phyloP scores from a whole-genome alignment of 768 basidiomycete genomes.

The Pholiota conissans region DNA sequence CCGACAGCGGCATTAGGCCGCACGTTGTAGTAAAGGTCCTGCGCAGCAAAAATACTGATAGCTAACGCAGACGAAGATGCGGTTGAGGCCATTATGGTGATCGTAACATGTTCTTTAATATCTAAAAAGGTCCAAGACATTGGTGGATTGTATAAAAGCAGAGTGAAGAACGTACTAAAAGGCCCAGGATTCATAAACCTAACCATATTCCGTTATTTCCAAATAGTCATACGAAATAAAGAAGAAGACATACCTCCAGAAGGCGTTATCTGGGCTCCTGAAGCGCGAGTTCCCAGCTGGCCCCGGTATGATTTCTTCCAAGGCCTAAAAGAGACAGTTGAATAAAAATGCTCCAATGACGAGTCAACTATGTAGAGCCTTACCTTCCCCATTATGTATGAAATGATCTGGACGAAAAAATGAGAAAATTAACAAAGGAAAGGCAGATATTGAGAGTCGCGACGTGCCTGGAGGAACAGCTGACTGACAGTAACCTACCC shows the following conservation, averaged over 20 bases:
- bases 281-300: constrained; percentile 28
- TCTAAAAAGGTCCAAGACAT: constrained; percentile 24
- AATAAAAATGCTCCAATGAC: no score
- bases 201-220: neutral
- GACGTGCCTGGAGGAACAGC: constrained; percentile 50
- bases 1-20: constrained; percentile 42
- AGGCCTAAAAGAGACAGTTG: constrained; percentile 8
- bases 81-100: constrained; percentile 61
- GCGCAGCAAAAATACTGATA: constrained; percentile 59
- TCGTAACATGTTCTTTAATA: constrained; percentile 58
- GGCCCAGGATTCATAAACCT: constrained; percentile 58
- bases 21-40: constrained; percentile 46
- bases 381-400: constrained; percentile 8
- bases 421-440: neutral
- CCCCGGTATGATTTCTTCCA: constrained; percentile 39
- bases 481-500: constrained; percentile 35
- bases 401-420: neutral
- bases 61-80: constrained; percentile 58
- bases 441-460: constrained; percentile 35
- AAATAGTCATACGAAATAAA: no score
- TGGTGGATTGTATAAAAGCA: neutral
- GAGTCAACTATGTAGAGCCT: no score
- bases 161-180: constrained; percentile 43
- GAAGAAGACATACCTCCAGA: constrained; percentile 33
- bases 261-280: constrained; percentile 33